Base-by-base conservation (phyloP, 345 rosid species). In the Angophora floribunda region DNA sequence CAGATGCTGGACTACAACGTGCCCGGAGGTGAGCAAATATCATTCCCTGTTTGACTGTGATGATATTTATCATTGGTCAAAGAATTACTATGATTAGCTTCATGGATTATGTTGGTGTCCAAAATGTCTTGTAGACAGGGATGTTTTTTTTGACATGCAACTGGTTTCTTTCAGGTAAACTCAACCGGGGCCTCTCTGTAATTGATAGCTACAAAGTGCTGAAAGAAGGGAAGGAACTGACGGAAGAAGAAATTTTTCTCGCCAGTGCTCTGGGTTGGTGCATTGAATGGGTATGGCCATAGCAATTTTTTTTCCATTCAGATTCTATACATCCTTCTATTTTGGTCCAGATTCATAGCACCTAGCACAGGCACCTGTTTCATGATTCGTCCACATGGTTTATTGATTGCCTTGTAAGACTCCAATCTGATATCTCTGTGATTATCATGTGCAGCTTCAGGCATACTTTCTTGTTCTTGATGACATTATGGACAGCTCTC, bases 1-100 rank as follows among this genome's bases (percentile, higher is more conserved):
- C 94, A 98, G 99, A 97, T 98, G 99, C 88, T 97, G 91, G 97
- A 95, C 86, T 97, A 98, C 94, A 97, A 94, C 88, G 99, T 97
- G 52, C 96, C 95, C 41, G 99, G 99, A 93, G 99, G 99, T 96
- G 89, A 87, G 91, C 44, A 65, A 36, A 87, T 82, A 17, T 55
- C 88, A 55, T 7, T 79, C 44, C 86, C 36, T 51, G 30, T 52
- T 49, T 87, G 49, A 61, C 22, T 52, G n/a, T 53, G 19, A 51
- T 26, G 32, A 59, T 52, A 79, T 26, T 30, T 75, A 86, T 86
- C 86, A 85, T 32, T 13, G 41, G 61, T 55, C 80, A 22, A 85
- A 61, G 51, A 86, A 21, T 15, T 12, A 19, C 84, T 41, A 19
- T 41, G 19, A 41, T 28, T 21, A 41, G 49, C 84, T 75, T 41